Evolutionary conservation across 495 filamentous ascomycete genomes (phyloP).

Genomic region (Neurospora hispaniola): DNA sequence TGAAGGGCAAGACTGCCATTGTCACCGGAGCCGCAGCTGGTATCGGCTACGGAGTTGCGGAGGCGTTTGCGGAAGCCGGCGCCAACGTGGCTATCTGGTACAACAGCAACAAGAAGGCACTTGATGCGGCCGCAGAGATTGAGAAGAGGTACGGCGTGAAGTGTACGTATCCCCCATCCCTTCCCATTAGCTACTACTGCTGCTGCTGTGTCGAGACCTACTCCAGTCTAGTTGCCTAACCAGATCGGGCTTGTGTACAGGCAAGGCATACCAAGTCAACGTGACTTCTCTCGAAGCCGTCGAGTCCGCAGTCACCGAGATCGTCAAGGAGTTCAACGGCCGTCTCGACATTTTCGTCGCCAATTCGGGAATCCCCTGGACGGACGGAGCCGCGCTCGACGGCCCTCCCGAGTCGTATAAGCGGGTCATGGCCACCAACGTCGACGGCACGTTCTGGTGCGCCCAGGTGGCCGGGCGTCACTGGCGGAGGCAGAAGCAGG

Average conservation of each 20-base stretch:
- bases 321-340: constrained; percentile 59
- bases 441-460: constrained; percentile 77
- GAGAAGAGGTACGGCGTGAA: constrained; percentile 69
- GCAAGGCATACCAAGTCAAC: constrained; percentile 67
- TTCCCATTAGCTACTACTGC: not conserved
- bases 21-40: constrained; percentile 73
- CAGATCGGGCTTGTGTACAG: constrained; percentile 29
- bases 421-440: constrained; percentile 59
- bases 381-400: constrained; percentile 55
- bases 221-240: not conserved
- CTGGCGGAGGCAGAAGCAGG: constrained; percentile 48
- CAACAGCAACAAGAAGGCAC: constrained; percentile 62
- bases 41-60: constrained; percentile 69
- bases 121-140: constrained; percentile 61
- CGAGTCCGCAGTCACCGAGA: constrained; percentile 42
- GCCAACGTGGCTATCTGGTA: constrained; percentile 87
- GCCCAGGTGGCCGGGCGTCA: constrained; percentile 65
- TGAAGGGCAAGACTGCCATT: constrained; percentile 76
- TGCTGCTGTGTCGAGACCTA: not conserved
- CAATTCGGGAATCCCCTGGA: constrained; percentile 71
- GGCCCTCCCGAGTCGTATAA: constrained; percentile 54
- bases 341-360: constrained; percentile 73
- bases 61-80: constrained; percentile 67
- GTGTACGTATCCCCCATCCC: constrained; percentile 36
- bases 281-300: constrained; percentile 51